Conservation (phyloP, 768 basidiomycete genomes). For the Russula abietina region DNA sequence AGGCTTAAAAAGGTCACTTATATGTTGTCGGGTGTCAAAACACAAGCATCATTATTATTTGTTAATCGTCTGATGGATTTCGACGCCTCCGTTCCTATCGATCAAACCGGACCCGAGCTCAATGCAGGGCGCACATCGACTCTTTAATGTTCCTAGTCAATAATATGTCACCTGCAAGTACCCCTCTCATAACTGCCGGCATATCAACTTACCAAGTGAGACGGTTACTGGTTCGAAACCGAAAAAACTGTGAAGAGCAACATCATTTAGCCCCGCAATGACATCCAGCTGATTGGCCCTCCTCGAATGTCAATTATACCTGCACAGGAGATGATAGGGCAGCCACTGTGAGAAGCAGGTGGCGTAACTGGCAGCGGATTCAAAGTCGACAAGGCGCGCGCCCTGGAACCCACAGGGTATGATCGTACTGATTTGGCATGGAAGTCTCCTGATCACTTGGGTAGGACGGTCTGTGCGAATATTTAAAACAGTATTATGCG, state of each 20-base stretch:
- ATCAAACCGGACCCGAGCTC: conserved; percentile 1
- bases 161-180: not conserved
- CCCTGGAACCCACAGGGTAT: not conserved
- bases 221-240: not conserved
- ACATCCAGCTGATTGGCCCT: not conserved
- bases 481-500: not conserved
- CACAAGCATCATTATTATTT: not conserved
- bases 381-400: not conserved
- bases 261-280: not conserved
- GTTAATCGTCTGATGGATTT: not conserved
- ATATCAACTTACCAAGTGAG: not conserved
- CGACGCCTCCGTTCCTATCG: not conserved
- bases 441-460: not conserved
- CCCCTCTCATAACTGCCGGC: not conserved
- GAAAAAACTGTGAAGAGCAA: not conserved
- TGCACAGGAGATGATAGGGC: not conserved
- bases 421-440: not conserved
- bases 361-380: not conserved
- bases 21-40: not conserved
- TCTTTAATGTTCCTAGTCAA: not conserved
- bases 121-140: not conserved
- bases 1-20: not conserved
- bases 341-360: not conserved
- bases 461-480: not conserved
- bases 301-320: not conserved